phyloP scores from a whole-genome alignment of 352 stramenopile genomes.

The Globisporangium parvum region DNA sequence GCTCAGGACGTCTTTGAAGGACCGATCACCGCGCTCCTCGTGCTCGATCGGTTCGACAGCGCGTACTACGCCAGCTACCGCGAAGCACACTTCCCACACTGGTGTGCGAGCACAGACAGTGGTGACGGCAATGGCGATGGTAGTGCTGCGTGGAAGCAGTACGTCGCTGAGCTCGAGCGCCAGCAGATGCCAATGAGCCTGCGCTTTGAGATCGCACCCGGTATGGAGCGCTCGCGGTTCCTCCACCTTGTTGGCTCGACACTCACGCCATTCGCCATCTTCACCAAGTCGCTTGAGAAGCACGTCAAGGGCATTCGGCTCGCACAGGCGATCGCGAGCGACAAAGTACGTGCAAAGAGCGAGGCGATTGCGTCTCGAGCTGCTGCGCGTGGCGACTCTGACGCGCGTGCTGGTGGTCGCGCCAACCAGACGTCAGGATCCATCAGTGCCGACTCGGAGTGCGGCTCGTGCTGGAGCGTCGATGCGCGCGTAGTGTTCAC shows the following conservation, averaged over 20 bases:
- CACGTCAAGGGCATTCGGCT: conserved; percentile 41
- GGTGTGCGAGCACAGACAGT: conserved; percentile 16
- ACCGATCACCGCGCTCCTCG: conserved; percentile 42
- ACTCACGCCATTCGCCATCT: conserved; percentile 43
- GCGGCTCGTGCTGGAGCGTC: conserved; percentile 42
- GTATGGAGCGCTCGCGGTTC: conserved; percentile 54
- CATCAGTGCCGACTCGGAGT: conserved; percentile 1
- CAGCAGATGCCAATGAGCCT: conserved; percentile 22
- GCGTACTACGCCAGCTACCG: conserved; percentile 52
- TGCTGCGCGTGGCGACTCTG: conserved; percentile 17
- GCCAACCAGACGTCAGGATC: not conserved
- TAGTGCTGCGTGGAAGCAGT: conserved; percentile 11
- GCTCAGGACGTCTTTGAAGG: conserved; percentile 60
- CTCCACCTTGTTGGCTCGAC: conserved; percentile 31
- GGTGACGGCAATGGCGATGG: not conserved
- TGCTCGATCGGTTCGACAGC: conserved; percentile 52
- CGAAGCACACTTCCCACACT: conserved; percentile 34
- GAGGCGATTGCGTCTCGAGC: conserved; percentile 8
- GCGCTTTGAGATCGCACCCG: conserved; percentile 38
- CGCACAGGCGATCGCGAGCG: conserved; percentile 34
- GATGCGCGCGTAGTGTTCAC: conserved; percentile 49
- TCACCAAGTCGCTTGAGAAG: conserved; percentile 40
- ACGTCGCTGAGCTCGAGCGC: conserved; percentile 27
- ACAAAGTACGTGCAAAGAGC: conserved; percentile 26
- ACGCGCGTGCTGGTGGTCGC: not conserved